Evolutionary conservation across 345 rosid species (phyloP).

Genomic region (Syzygium oleosum): DNA sequence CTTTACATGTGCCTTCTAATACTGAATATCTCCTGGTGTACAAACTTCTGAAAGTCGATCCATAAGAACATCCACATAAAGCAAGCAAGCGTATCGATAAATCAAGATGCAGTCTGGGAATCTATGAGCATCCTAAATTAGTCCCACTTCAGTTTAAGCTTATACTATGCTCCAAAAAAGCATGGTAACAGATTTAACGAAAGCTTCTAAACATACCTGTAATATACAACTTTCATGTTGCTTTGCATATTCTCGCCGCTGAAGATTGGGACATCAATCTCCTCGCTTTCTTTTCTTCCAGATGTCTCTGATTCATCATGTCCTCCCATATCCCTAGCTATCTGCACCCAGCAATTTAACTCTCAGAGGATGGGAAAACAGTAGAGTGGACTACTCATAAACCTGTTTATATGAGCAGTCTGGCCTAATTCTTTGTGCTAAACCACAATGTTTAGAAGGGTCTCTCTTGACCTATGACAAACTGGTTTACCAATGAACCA

Average conservation of each 20-base stretch:
- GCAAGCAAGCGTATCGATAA: background rate
- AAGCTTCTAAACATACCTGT: conserved; percentile 48
- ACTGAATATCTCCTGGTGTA: background rate
- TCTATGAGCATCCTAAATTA: background rate
- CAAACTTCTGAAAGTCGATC: background rate
- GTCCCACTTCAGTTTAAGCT: background rate
- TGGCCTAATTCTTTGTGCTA: background rate
- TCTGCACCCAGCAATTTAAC: background rate
- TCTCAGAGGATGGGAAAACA: background rate
- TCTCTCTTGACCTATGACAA: background rate
- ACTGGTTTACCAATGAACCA: background rate
- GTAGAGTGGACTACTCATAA: background rate
- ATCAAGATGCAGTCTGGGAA: background rate
- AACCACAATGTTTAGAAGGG: background rate
- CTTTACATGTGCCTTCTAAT: background rate
- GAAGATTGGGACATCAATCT: conserved; percentile 52
- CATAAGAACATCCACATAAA: background rate
- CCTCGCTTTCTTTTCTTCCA: conserved; percentile 57
- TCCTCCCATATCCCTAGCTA: conserved; percentile 38
- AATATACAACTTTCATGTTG: conserved; percentile 84
- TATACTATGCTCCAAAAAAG: background rate
- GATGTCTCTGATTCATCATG: conserved; percentile 37
- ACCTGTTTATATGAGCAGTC: background rate
- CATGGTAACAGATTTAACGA: background rate
- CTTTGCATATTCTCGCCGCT: conserved; percentile 78